Conservation (phyloP, 768 basidiomycete genomes). For the Suillus sp. region DNA sequence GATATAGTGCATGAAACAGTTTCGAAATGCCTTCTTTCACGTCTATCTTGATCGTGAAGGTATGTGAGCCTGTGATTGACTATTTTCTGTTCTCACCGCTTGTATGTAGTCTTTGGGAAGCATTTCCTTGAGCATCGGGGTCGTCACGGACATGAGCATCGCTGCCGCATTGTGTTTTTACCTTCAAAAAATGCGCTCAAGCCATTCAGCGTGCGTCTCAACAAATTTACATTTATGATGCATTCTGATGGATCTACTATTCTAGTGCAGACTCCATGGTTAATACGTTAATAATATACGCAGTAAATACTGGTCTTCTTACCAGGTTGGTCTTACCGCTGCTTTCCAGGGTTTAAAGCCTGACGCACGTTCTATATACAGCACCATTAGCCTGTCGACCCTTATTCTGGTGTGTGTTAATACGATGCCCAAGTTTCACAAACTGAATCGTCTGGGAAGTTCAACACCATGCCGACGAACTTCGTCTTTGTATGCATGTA, state of each 20-base stretch:
- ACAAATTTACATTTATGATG: not conserved
- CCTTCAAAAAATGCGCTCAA: slow-evolving; percentile 54
- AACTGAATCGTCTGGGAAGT: slow-evolving; percentile 38
- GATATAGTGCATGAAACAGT: slow-evolving; percentile 25
- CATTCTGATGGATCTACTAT: slow-evolving; percentile 6
- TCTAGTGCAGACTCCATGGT: slow-evolving; percentile 58
- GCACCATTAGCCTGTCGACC: slow-evolving; percentile 44
- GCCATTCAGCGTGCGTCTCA: slow-evolving; percentile 42
- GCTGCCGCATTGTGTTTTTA: slow-evolving; percentile 56
- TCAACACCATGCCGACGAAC: slow-evolving; percentile 53
- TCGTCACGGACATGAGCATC: slow-evolving; percentile 52
- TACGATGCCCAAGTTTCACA: not conserved
- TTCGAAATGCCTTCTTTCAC: slow-evolving; percentile 45
- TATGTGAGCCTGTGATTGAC: slow-evolving; percentile 25
- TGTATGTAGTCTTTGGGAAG: slow-evolving; percentile 49
- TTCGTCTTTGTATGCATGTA: slow-evolving; percentile 63
- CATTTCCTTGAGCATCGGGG: slow-evolving; percentile 50
- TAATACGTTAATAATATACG: slow-evolving; percentile 57
- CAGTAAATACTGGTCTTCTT: slow-evolving; percentile 61
- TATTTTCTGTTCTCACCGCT: not conserved
- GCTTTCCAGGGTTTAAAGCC: not conserved
- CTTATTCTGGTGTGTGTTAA: slow-evolving; percentile 51
- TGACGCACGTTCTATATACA: slow-evolving; percentile 14
- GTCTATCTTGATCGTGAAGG: slow-evolving; percentile 47
- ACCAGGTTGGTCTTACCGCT: slow-evolving; percentile 48